phyloP scores from a whole-genome alignment of 306 rosid species.

The Dalbergia cochinchinensis region DNA sequence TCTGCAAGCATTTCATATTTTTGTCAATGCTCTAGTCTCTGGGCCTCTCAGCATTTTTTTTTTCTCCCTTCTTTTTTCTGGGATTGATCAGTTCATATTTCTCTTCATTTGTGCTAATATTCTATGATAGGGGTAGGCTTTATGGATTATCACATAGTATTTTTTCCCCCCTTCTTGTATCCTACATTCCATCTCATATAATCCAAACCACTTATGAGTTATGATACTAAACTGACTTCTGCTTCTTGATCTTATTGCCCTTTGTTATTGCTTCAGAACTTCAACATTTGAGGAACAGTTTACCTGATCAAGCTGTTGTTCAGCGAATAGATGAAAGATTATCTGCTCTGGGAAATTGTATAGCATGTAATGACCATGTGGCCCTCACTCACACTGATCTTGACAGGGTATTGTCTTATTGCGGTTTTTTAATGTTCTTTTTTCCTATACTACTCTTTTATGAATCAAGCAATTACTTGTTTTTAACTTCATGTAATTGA shows the following conservation, averaged over 20 bases:
- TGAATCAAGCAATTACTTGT: neutral
- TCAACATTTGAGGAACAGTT: slow-evolving; percentile 93
- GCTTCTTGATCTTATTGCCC: slow-evolving; percentile 29
- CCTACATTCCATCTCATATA: neutral
- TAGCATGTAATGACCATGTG: slow-evolving; percentile 94
- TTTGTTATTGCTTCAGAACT: slow-evolving; percentile 66
- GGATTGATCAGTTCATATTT: no score
- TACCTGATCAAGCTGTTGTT: slow-evolving; percentile 90
- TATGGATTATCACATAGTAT: no score
- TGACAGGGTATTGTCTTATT: slow-evolving; percentile 66
- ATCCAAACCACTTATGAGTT: neutral
- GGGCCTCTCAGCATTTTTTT: neutral
- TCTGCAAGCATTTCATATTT: neutral
- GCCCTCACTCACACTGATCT: slow-evolving; percentile 97
- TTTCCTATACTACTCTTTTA: neutral
- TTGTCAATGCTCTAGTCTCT: no score
- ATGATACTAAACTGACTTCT: slow-evolving; percentile 18
- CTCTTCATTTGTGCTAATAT: no score
- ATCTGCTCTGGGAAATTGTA: slow-evolving; percentile 93
- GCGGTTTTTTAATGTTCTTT: neutral
- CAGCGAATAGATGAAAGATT: slow-evolving; percentile 91
- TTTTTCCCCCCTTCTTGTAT: neutral
- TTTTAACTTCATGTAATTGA: no score
- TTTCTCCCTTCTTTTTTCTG: neutral
- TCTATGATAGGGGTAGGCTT: no score